phyloP scores from a whole-genome alignment of 176 grass and related monocot species.

The Stipa capillata region DNA sequence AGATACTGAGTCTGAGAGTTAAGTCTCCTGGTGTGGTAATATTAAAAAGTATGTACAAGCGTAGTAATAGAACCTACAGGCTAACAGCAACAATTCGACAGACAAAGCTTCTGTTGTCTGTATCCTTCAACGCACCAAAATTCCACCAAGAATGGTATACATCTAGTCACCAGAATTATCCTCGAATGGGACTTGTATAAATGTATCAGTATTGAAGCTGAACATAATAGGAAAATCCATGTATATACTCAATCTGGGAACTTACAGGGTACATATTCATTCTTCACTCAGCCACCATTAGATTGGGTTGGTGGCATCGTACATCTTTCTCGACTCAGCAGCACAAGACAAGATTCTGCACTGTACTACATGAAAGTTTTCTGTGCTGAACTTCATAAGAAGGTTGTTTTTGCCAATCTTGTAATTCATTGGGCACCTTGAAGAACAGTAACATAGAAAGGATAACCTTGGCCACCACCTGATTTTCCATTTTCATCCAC shows the following conservation, averaged over 20 bases:
- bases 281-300: neutral
- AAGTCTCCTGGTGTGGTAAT: neutral
- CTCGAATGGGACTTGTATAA: neutral
- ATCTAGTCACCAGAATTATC: constrained; percentile 16
- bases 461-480: constrained; percentile 41
- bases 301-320: neutral
- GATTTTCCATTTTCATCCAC: constrained; percentile 30
- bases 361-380: neutral
- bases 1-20: neutral
- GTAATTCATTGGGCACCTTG: constrained; percentile 22
- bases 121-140: neutral
- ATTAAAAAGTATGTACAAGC: constrained; percentile 23
- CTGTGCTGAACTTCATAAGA: neutral
- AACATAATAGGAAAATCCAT: neutral
- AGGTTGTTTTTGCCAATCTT: neutral
- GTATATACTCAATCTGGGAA: constrained; percentile 10
- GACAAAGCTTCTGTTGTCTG: neutral
- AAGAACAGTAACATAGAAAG: constrained; percentile 82
- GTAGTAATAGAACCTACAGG: constrained; percentile 8
- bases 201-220: neutral
- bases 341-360: neutral
- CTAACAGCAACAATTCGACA: constrained; percentile 7
- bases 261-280: neutral
- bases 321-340: neutral
- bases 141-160: constrained; percentile 9